phyloP scores from a whole-genome alignment of 148 eudicot genomes.

The Silene uniflora region DNA sequence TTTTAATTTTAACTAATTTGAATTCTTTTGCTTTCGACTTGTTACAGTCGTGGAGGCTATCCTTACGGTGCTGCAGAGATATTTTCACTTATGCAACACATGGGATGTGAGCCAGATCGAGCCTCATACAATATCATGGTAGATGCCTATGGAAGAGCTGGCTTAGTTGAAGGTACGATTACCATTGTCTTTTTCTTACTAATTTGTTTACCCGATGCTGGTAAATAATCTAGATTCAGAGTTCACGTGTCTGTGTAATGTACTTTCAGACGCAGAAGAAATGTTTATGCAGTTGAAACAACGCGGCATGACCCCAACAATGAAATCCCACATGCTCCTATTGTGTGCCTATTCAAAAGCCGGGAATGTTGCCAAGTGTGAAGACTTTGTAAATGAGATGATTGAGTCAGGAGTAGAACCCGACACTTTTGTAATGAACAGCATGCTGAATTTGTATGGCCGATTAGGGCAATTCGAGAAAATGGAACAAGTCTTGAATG shows the following conservation, averaged over 20 bases:
- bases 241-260: not conserved
- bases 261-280: constrained; percentile 62
- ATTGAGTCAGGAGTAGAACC: constrained; percentile 62
- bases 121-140: constrained; percentile 88
- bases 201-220: too few species aligned
- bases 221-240: too few species aligned
- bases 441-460: constrained; percentile 77
- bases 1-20: constrained; percentile 1
- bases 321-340: constrained; percentile 89
- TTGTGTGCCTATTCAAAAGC: constrained; percentile 67
- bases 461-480: constrained; percentile 59
- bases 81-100: constrained; percentile 81
- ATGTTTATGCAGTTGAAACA: constrained; percentile 61
- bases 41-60: constrained; percentile 70
- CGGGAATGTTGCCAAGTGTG: constrained; percentile 53
- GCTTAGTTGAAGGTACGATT: constrained; percentile 57
- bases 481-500: constrained; percentile 70
- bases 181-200: not conserved
- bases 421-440: constrained; percentile 68
- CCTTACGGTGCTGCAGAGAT: constrained; percentile 81
- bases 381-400: constrained; percentile 65
- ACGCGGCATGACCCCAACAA: constrained; percentile 65
- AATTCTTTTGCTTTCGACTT: constrained; percentile 14
- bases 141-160: constrained; percentile 89
- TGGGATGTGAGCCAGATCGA: constrained; percentile 85